phyloP scores from a whole-genome alignment of 129 eudicot species.

The Helianthus tuberosus region DNA sequence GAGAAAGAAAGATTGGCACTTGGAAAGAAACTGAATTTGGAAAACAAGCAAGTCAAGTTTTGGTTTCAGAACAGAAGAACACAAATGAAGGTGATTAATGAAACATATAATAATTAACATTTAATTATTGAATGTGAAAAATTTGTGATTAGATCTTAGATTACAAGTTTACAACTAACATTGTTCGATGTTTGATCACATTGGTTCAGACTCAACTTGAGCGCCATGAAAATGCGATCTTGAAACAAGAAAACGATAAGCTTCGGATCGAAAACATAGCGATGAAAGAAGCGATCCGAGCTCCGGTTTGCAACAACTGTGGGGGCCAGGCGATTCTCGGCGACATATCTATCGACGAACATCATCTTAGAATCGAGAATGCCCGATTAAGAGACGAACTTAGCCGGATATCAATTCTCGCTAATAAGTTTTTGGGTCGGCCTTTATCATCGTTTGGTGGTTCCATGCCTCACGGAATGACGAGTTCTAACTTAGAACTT shows the following conservation, averaged over 20 bases:
- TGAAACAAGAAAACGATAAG: slow-evolving; percentile 77
- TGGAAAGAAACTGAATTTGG: slow-evolving; percentile 70
- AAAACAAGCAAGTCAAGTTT: slow-evolving; percentile 76
- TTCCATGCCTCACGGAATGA: slow-evolving; percentile 31
- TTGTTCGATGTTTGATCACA: slow-evolving; percentile 1
- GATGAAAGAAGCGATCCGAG: slow-evolving; percentile 69
- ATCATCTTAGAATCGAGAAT: slow-evolving; percentile 67
- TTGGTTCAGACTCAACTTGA: slow-evolving; percentile 65
- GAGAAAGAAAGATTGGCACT: slow-evolving; percentile 77
- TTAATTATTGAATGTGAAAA: neutral
- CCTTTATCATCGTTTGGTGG: slow-evolving; percentile 48
- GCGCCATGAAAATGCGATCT: slow-evolving; percentile 64
- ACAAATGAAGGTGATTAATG: slow-evolving; percentile 73
- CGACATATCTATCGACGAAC: slow-evolving; percentile 59
- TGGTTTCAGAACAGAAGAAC: slow-evolving; percentile 96
- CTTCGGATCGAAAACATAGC: slow-evolving; percentile 67
- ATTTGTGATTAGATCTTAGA: neutral
- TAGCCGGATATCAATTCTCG: slow-evolving; percentile 54
- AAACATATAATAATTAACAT: neutral
- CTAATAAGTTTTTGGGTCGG: slow-evolving; percentile 60
- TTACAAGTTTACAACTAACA: neutral
- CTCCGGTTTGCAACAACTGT: slow-evolving; percentile 65
- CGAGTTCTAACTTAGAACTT: slow-evolving; percentile 59
- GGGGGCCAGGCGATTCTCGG: slow-evolving; percentile 81
- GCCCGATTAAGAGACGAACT: slow-evolving; percentile 78